Evolutionary conservation across 1,139 yeast genomes (phyloP).

Genomic region (Taphrina populina): DNA sequence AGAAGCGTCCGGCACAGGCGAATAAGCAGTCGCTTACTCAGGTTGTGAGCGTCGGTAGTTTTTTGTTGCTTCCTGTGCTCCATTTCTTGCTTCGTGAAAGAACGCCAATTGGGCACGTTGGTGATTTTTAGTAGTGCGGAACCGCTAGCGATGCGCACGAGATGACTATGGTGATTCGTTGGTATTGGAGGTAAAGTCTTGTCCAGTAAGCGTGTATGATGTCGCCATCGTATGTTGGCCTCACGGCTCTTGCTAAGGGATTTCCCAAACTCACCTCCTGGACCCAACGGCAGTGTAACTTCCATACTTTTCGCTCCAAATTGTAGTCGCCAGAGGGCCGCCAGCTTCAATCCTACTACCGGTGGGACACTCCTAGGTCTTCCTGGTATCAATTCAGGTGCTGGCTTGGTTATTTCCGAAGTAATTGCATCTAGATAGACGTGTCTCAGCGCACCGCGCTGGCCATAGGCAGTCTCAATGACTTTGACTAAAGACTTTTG

Average conservation of each 20-base stretch:
- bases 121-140: not conserved
- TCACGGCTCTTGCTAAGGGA: slow-evolving; percentile 13
- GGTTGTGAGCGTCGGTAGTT: slow-evolving; percentile 1
- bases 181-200: slow-evolving; percentile 21
- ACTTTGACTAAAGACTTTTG: not conserved
- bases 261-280: slow-evolving; percentile 17
- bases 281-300: slow-evolving; percentile 6
- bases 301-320: slow-evolving; percentile 4
- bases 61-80: too few species aligned
- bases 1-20: slow-evolving; percentile 1
- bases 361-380: slow-evolving; percentile 10
- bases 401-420: not conserved
- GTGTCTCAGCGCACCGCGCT: slow-evolving; percentile 19
- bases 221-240: slow-evolving; percentile 22
- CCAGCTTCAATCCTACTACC: not conserved
- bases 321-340: slow-evolving; percentile 19
- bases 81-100: not conserved
- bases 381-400: slow-evolving; percentile 24
- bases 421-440: slow-evolving; percentile 4
- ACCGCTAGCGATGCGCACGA: not conserved
- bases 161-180: not conserved
- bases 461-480: slow-evolving; percentile 18
- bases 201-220: slow-evolving; percentile 5
- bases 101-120: slow-evolving; percentile 1
- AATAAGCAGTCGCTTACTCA: slow-evolving; percentile 1